Base-by-base conservation (phyloP, 108 stramenopile species). In the Nitzschia inconspicua region DNA sequence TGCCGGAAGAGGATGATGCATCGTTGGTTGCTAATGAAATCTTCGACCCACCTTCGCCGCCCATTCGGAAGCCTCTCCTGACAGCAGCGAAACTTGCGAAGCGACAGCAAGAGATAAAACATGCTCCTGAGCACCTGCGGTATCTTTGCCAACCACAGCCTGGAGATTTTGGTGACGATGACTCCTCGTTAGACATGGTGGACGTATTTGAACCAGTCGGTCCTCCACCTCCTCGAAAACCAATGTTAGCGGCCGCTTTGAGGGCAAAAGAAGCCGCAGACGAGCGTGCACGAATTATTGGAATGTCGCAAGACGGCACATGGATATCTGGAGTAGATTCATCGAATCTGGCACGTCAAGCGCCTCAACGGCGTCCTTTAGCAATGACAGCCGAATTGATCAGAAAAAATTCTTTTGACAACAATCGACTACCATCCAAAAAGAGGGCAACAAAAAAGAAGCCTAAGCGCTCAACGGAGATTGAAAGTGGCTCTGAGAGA, bases 151-250 rank as follows among this genome's bases (percentile, higher is more conserved):
- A 58, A 26, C 57, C 57, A 2, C 2, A 11, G 23, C 16, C 23
- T 31, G 23, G 6, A 6, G 1, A 26, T 4, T 24, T 11, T 4
- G 25, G 29, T 3, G 57, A 58, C n/a, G n/a, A n/a, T n/a, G 57
- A 58, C 28, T 24, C 9, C 5, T 58, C 57, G 0, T 25, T 58
- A 28, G 57, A 14, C 16, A 29, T 27, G 13, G 25, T 11, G 5
- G 60, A 47, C 37, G 47, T 61, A 34, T 61, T 61, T 36, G 60
- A 61, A 22, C 47, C 60, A 1, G 48, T 36, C 34, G 2, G 23
- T 2, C 47, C 47, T 9, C 34, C 47, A 7, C 47, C 60, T 24
- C 14, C 8, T 13, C 13, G 9, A 1, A 61, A 61, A 47, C 60
- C 60, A 20, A 32, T 61, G 1, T 23, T 61, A 2, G 60, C 44